Conservation (phyloP, 768 basidiomycete genomes). For the Rubroboletus satanas region DNA sequence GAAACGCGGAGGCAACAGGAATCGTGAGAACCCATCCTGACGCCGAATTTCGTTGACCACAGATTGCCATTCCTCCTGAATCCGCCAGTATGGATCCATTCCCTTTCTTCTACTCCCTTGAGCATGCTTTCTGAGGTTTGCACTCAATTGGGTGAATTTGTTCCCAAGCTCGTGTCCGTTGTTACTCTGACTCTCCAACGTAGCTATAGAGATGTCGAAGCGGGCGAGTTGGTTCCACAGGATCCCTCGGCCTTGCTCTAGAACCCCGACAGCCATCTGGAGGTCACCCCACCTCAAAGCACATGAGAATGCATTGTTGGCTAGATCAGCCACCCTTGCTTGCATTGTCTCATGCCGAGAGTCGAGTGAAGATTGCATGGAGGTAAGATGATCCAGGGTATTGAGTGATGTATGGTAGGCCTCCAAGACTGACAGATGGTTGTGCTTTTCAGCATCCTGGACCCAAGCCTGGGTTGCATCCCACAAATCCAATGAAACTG, state of each 20-base stretch:
- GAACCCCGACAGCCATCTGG: background rate
- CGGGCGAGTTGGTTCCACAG: background rate
- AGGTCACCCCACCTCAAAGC: background rate
- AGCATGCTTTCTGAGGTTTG: background rate
- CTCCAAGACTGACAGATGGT: background rate
- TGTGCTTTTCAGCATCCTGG: background rate
- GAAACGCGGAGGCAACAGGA: background rate
- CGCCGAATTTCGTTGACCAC: background rate
- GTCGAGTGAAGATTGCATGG: background rate
- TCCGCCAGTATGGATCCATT: background rate
- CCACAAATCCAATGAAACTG: background rate
- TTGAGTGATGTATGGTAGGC: background rate
- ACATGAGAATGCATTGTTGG: background rate
- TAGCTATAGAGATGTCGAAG: background rate
- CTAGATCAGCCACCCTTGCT: background rate
- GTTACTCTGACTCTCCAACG: background rate
- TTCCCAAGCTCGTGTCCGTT: background rate
- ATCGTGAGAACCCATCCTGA: background rate
- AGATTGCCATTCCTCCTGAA: background rate
- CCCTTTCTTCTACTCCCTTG: background rate
- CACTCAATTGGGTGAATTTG: background rate
- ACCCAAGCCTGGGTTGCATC: background rate
- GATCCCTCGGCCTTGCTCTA: background rate
- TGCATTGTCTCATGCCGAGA: background rate
- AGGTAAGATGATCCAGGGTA: background rate